Conservation (phyloP, 2,329 filamentous ascomycete genomes). For the Botryotinia narcissicola region DNA sequence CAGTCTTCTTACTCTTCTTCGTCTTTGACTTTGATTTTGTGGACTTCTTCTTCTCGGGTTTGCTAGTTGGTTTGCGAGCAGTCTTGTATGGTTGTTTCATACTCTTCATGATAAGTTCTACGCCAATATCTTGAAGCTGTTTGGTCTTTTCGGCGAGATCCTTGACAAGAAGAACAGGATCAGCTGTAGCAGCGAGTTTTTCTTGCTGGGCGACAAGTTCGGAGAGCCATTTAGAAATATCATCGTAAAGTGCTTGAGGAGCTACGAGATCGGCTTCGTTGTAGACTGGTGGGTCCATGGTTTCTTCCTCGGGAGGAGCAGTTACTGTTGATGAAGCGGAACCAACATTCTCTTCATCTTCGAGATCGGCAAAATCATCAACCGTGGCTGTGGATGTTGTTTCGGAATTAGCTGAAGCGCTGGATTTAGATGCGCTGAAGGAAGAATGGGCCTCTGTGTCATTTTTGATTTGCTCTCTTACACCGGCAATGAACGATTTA, state of each 20-base stretch:
- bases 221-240: constrained; percentile 70
- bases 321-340: constrained; percentile 35
- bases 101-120: constrained; percentile 69
- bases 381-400: constrained; percentile 44
- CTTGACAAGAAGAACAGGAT: constrained; percentile 70
- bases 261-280: constrained; percentile 67
- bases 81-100: constrained; percentile 51
- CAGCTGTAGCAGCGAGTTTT: constrained; percentile 64
- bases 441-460: constrained; percentile 59
- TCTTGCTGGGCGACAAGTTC: constrained; percentile 69
- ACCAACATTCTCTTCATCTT: constrained; percentile 58
- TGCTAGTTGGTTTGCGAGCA: constrained; percentile 26
- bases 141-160: constrained; percentile 69
- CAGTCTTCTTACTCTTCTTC: constrained; percentile 39
- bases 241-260: constrained; percentile 60
- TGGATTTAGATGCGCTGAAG: constrained; percentile 47
- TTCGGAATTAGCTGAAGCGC: constrained; percentile 32
- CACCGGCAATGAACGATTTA: constrained; percentile 64
- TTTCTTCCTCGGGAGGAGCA: constrained; percentile 45
- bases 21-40: constrained; percentile 38
- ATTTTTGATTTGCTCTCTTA: constrained; percentile 71
- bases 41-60: constrained; percentile 39
- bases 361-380: constrained; percentile 68
- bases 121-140: constrained; percentile 67
- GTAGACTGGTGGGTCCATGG: constrained; percentile 65